phyloP scores from a whole-genome alignment of 1,284 basidiomycete species.

The Moesziomyces sp. region DNA sequence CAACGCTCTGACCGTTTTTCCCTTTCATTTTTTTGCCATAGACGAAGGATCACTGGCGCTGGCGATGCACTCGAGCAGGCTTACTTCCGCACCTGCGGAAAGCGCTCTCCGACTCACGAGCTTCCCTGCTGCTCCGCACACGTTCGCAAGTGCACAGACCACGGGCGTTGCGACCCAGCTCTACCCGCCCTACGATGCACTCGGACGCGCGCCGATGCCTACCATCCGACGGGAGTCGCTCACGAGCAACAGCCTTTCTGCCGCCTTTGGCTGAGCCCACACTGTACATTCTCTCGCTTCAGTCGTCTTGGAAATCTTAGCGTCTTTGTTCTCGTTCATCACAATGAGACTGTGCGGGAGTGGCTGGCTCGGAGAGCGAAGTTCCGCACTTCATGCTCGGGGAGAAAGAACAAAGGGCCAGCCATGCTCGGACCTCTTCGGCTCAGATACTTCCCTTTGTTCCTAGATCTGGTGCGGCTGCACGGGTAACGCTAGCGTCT shows the following conservation, averaged over 20 bases:
- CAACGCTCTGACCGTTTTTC: neutral
- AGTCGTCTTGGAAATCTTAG: conserved; percentile 17
- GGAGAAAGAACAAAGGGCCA: neutral
- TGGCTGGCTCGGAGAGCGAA: neutral
- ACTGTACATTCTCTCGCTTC: conserved; percentile 14
- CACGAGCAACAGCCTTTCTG: conserved; percentile 31
- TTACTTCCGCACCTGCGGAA: too few relatives aligned
- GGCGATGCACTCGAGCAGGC: neutral
- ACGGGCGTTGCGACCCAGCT: conserved; percentile 2
- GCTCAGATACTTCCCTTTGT: neutral
- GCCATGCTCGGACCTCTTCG: neutral
- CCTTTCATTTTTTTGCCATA: neutral
- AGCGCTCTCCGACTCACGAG: neutral
- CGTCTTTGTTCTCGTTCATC: conserved; percentile 3
- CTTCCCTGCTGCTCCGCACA: neutral
- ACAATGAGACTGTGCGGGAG: neutral
- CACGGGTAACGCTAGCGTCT: conserved; percentile 7
- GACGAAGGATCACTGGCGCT: neutral
- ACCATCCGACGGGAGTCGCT: conserved; percentile 14
- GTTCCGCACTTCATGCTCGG: neutral
- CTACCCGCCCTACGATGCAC: conserved; percentile 20
- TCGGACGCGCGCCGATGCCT: conserved; percentile 19
- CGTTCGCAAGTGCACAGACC: conserved; percentile 14
- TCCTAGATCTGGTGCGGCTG: neutral
- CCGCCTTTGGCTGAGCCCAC: conserved; percentile 25